Conservation (phyloP, 192 early-diverging fungal species). For the Chytriomyces sp. region DNA sequence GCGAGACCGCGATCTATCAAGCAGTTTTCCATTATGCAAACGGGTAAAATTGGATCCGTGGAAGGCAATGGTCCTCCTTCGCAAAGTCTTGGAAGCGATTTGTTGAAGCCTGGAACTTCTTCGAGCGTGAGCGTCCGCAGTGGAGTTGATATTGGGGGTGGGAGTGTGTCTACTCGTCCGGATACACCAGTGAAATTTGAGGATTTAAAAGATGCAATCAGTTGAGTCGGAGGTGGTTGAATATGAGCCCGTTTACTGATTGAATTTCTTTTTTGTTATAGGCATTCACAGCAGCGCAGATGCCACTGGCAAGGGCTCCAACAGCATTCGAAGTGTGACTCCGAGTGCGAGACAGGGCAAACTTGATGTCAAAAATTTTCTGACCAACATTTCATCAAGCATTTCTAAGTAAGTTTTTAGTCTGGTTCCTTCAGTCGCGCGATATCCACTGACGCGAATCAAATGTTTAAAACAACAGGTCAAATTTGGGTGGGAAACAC, state of each 20-base stretch:
- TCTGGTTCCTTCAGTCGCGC: no score
- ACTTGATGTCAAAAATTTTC: slow-evolving; percentile 26
- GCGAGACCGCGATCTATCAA: no score
- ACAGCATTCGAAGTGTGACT: slow-evolving; percentile 3
- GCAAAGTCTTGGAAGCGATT: no score
- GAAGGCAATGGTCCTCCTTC: no score
- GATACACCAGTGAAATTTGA: slow-evolving; percentile 26
- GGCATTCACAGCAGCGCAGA: slow-evolving; percentile 9
- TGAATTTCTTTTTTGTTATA: no score
- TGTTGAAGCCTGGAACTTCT: no score
- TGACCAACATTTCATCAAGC: slow-evolving; percentile 10
- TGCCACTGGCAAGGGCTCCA: background rate
- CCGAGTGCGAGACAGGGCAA: background rate
- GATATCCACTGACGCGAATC: no score
- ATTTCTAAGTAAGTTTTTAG: background rate
- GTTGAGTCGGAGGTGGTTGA: background rate
- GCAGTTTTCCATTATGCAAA: no score
- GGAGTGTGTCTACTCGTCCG: background rate
- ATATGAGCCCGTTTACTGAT: no score
- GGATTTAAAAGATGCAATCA: slow-evolving; percentile 28
- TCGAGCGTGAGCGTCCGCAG: no score
- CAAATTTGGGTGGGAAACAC: background rate
- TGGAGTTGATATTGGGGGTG: background rate
- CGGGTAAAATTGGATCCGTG: no score
- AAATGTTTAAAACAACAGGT: no score